A percentile compares a stretch with the other conserved stretches of the same genome.
phyloP scores from a whole-genome alignment of 106 monocot genomes.

The Narthecium ossifragum region DNA sequence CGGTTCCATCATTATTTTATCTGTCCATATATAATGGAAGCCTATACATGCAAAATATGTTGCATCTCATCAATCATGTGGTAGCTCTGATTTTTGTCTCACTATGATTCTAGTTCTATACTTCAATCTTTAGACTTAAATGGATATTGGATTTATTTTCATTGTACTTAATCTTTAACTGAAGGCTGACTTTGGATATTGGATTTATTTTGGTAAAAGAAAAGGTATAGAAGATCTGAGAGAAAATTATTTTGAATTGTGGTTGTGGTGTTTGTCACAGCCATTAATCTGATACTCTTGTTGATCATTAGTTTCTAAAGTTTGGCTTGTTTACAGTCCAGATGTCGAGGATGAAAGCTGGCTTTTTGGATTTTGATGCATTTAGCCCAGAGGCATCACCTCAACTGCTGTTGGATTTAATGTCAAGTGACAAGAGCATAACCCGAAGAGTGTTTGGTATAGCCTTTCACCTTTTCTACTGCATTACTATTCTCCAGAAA shows the following conservation, averaged over 20 bases:
- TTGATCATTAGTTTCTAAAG: constrained; percentile 26
- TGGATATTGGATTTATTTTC: too few relatives aligned
- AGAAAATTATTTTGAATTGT: background rate
- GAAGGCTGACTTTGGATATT: constrained; percentile 10
- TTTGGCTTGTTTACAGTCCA: constrained; percentile 89
- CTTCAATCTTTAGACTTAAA: too few relatives aligned
- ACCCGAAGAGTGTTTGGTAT: constrained; percentile 77
- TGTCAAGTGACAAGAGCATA: constrained; percentile 71
- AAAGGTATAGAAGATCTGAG: constrained; percentile 48
- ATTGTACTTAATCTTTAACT: too few relatives aligned
- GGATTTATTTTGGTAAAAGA: constrained; percentile 23
- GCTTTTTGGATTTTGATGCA: constrained; percentile 56
- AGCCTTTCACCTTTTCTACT: background rate
- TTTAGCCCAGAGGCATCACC: constrained; percentile 29
- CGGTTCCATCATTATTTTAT: too few relatives aligned
- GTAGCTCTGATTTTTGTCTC: too few relatives aligned
- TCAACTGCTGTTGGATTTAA: constrained; percentile 51
- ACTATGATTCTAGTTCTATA: too few relatives aligned
- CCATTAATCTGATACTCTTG: background rate
- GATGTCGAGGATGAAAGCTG: constrained; percentile 62
- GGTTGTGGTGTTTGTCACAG: background rate
- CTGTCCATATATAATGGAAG: too few relatives aligned
- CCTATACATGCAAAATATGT: too few relatives aligned
- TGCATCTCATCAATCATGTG: too few relatives aligned
- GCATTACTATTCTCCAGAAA: too few relatives aligned